Percentiles rank a stretch among this genome's conserved stretches.
phyloP scores from a whole-genome alignment of 768 basidiomycete species.

The Macrocybe gigantea region DNA sequence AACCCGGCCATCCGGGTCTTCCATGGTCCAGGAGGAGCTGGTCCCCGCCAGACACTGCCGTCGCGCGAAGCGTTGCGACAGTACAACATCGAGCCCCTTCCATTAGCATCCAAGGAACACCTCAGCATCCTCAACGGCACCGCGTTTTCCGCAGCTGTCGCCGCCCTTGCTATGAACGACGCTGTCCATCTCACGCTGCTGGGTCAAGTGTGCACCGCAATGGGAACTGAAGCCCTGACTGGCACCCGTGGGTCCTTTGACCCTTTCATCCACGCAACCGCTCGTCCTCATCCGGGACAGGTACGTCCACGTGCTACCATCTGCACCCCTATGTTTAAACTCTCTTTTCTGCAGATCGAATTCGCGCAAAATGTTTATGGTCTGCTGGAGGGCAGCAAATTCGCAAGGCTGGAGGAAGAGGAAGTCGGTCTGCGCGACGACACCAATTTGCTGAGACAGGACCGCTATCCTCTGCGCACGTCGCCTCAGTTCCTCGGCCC shows the following conservation, averaged over 20 bases:
- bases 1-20: slow-evolving; percentile 65
- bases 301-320: slow-evolving; percentile 18
- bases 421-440: slow-evolving; percentile 64
- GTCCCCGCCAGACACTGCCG: slow-evolving; percentile 43
- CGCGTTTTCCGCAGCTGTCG: slow-evolving; percentile 70
- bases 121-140: slow-evolving; percentile 73
- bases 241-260: slow-evolving; percentile 61
- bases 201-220: slow-evolving; percentile 69
- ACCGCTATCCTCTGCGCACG: slow-evolving; percentile 64
- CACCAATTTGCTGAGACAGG: slow-evolving; percentile 65
- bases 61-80: slow-evolving; percentile 44
- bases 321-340: neutral
- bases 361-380: slow-evolving; percentile 56
- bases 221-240: slow-evolving; percentile 72
- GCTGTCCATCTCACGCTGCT: slow-evolving; percentile 56
- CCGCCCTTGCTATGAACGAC: slow-evolving; percentile 65
- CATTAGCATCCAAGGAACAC: slow-evolving; percentile 61
- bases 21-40: slow-evolving; percentile 45
- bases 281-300: slow-evolving; percentile 80
- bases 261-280: slow-evolving; percentile 66
- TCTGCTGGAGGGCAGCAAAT: slow-evolving; percentile 53
- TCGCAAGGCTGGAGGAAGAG: slow-evolving; percentile 54
- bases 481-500: slow-evolving; percentile 77
- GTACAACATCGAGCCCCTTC: slow-evolving; percentile 52
- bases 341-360: slow-evolving; percentile 41